phyloP scores from a whole-genome alignment of 176 grass and related monocot species.

The Thinopyrum elongatum region DNA sequence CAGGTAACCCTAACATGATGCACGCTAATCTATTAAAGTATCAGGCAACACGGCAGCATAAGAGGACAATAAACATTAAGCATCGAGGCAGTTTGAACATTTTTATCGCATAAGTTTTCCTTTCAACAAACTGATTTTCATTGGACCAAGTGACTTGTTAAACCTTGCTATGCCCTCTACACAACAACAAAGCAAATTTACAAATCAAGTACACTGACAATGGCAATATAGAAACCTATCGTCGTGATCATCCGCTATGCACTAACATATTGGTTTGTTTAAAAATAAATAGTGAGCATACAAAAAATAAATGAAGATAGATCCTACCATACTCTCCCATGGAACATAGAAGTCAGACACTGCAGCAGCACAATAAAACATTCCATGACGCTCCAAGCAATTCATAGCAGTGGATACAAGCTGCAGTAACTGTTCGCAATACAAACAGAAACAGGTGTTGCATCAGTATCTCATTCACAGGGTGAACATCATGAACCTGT shows the following conservation, averaged over 20 bases:
- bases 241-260: not conserved
- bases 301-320: not conserved
- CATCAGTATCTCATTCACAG: conserved; percentile 10
- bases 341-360: conserved; percentile 98
- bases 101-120: too few species aligned
- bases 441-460: conserved; percentile 7
- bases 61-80: too few species aligned
- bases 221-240: not conserved
- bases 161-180: not conserved
- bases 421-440: conserved; percentile 66
- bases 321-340: conserved; percentile 88
- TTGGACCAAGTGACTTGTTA: not conserved
- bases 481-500: not conserved
- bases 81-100: too few species aligned
- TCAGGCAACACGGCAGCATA: too few species aligned
- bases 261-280: not conserved
- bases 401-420: conserved; percentile 62
- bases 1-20: not conserved
- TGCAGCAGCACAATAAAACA: conserved; percentile 86
- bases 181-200: not conserved
- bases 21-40: not conserved
- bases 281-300: not conserved
- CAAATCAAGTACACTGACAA: not conserved
- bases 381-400: conserved; percentile 50
- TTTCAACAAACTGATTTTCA: not conserved